A percentile compares a stretch with the other conserved stretches of the same genome.
Evolutionary conservation across 78 protist species (phyloP).

Genomic region (Guillardia theta): DNA sequence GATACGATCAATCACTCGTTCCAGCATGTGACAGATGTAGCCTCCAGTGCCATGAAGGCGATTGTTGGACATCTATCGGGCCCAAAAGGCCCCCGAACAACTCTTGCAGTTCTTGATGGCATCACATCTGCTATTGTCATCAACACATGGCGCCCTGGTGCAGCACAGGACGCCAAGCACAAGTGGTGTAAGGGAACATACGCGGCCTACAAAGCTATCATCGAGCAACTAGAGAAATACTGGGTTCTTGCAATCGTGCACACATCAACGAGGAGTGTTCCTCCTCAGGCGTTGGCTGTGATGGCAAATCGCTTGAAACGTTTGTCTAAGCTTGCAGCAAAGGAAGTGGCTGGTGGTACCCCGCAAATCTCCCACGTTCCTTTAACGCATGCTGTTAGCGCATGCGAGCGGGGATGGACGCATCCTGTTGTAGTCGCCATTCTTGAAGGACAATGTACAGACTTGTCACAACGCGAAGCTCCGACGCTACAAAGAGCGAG

Average conservation of each 20-base stretch:
- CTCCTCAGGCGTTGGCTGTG: neutral
- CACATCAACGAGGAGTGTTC: neutral
- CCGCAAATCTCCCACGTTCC: slow-evolving; percentile 14
- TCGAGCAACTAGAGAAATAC: slow-evolving; percentile 3
- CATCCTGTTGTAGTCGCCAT: neutral
- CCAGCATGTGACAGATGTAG: slow-evolving; percentile 14
- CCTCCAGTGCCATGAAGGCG: neutral
- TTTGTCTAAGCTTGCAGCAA: neutral
- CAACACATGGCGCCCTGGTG: slow-evolving; percentile 26
- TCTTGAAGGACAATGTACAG: neutral
- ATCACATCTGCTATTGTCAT: neutral
- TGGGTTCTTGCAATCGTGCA: neutral
- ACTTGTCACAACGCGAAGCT: neutral
- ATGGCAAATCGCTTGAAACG: neutral
- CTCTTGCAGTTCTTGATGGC: neutral
- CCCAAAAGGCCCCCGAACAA: slow-evolving; percentile 11
- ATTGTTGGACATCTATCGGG: neutral
- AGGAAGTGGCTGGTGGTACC: neutral
- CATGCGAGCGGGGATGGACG: neutral
- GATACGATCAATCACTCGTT: neutral
- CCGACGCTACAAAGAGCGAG: neutral
- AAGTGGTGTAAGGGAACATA: slow-evolving; percentile 3
- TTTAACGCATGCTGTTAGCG: neutral
- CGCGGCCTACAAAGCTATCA: neutral
- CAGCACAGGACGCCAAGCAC: neutral